Percentiles rank a stretch among this genome's conserved stretches.
These are phyloP conservation scores for Novymonas esmeraldas DNA, from an alignment of 208 protist genomes.

Conservation along the genomic window DNA sequence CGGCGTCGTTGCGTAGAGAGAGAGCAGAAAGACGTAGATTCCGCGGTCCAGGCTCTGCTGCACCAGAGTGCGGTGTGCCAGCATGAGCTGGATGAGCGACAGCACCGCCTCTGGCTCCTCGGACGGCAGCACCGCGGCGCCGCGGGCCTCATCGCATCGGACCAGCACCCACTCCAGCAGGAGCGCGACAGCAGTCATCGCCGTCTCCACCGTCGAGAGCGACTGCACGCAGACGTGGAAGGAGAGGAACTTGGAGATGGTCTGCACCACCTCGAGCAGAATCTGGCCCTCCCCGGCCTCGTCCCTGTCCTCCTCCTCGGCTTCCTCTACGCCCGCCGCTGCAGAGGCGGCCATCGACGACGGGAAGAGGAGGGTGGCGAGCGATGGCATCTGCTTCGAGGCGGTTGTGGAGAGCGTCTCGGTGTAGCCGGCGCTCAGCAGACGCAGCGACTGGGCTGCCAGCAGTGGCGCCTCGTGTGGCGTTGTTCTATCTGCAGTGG, in stretches of 20 bases:
- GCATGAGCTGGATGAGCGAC: conserved; percentile 29
- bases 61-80: conserved; percentile 54
- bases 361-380: conserved; percentile 16
- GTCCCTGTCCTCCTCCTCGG: background rate
- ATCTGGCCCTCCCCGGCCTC: background rate
- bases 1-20: conserved; percentile 56
- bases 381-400: conserved; percentile 21
- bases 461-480: conserved; percentile 4
- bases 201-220: conserved; percentile 26
- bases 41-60: conserved; percentile 77
- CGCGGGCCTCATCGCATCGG: background rate
- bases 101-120: conserved; percentile 20
- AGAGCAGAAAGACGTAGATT: conserved; percentile 75
- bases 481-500: background rate
- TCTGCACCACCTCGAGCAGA: conserved; percentile 40
- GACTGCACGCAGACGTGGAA: conserved; percentile 32
- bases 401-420: conserved; percentile 11
- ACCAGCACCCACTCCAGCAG: conserved; percentile 21
- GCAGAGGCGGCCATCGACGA: too few species aligned
- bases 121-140: background rate
- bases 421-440: conserved; percentile 24
- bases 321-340: background rate
- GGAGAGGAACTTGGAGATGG: conserved; percentile 26
- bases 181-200: conserved; percentile 28
- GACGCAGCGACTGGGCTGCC: conserved; percentile 15